Percentiles rank a stretch among this genome's conserved stretches.
These are phyloP conservation scores for Backusella liffmaniae DNA, from an alignment of 192 early-diverging fungal species.

Conservation along the genomic window DNA sequence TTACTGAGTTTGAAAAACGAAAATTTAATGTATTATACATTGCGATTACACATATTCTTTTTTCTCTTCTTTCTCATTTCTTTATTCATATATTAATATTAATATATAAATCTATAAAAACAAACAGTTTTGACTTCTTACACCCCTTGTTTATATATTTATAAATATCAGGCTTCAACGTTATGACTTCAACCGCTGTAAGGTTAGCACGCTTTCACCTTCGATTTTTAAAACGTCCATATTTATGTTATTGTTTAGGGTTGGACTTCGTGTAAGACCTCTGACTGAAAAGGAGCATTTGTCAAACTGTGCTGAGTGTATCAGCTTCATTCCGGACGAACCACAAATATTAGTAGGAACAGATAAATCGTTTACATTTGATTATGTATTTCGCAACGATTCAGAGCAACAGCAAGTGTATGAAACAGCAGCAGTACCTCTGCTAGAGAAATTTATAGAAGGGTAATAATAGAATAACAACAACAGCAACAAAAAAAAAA, in stretches of 20 bases:
- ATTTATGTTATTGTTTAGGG: constrained; percentile 38
- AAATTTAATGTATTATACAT: background rate
- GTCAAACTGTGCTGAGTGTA: constrained; percentile 60
- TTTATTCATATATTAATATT: background rate
- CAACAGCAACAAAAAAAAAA: background rate
- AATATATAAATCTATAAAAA: background rate
- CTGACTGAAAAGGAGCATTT: constrained; percentile 72
- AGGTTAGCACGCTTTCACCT: constrained; percentile 32
- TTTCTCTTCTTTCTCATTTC: constrained; percentile 7
- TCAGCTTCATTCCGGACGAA: constrained; percentile 55
- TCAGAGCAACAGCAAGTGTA: constrained; percentile 61
- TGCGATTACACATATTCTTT: constrained; percentile 4
- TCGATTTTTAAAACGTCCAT: background rate
- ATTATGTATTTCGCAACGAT: constrained; percentile 60
- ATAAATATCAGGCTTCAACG: background rate
- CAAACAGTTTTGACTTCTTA: constrained; percentile 12
- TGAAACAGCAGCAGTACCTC: constrained; percentile 51
- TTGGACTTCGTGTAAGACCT: constrained; percentile 82
- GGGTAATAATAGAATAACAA: constrained; percentile 58
- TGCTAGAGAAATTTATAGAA: constrained; percentile 70
- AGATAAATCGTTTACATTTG: constrained; percentile 69
- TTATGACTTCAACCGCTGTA: constrained; percentile 31
- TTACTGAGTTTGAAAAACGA: constrained; percentile 1
- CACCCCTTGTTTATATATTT: background rate
- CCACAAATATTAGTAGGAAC: constrained; percentile 61